Evolutionary conservation across 768 basidiomycete genomes (phyloP), one percentile per base, ranked within the genome.

Genomic region (Cyclocybe cylindracea): DNA sequence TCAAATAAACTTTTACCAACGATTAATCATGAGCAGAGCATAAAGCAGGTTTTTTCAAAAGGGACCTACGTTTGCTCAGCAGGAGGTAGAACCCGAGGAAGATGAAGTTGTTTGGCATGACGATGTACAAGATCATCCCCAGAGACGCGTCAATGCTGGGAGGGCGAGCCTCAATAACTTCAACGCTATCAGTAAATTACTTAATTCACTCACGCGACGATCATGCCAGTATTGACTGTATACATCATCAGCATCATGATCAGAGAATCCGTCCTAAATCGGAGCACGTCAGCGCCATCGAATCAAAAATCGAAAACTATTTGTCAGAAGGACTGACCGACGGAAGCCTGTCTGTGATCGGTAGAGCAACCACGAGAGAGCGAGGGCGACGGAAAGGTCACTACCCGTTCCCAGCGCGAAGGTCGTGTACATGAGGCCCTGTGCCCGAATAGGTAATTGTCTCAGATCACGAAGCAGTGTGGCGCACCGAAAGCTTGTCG

Each of bases 51-150:
- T 10, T 13, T 44, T 18, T 33, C 10, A 19, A n/a, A 13, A 7
- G 10, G 2, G 13, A 55, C 80, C 56, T 43, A 82, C 82, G 56
- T 64, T 84, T 83, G 64, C 78, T 78, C 33, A 83, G 64, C 13
- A 76, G 67, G 33, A 84, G 70, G 55, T 82, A 81, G 57, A 80
- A 77, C 1, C 76, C 74, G 24, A 83, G 59, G 67, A 80, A 82
- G 48, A 84, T 69, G 59, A 80, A 77, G 51, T 80, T 84, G 34
- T 70, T 50, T 0, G 81, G 83, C 83, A 84, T 83, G 2, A 70
- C 65, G 31, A 70, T 65, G 54, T 78, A 83, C 54, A 71, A 59
- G 53, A 78, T 66, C 61, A 78, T 69, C 3, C 80, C 79, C 13
- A 77, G 56, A 8, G 66, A 61, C 2, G 79, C 77, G 48, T 80